These are phyloP conservation scores for Phytophthora macrochlamydospora DNA, from an alignment of 352 stramenopile species.

Conservation along the genomic window DNA sequence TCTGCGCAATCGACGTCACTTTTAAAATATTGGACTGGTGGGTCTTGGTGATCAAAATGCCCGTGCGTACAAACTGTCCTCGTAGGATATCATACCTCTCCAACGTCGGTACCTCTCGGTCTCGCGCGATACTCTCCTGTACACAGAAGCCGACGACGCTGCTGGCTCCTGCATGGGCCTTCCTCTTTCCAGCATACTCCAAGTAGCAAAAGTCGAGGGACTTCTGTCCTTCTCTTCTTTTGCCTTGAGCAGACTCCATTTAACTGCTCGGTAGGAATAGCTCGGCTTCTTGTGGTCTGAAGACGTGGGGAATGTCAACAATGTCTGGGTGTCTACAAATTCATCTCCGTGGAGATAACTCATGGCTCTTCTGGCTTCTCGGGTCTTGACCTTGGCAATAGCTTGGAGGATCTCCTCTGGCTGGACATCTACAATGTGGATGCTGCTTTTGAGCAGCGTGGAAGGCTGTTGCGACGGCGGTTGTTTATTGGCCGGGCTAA, in stretches of 20 bases:
- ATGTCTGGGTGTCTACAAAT: slow-evolving; percentile 67
- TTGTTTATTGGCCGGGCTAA: slow-evolving; percentile 48
- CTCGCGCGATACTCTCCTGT: slow-evolving; percentile 69
- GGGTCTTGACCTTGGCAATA: slow-evolving; percentile 59
- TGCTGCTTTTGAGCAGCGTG: slow-evolving; percentile 65
- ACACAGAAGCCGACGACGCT: slow-evolving; percentile 79
- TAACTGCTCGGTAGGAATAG: slow-evolving; percentile 77
- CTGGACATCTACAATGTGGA: slow-evolving; percentile 65
- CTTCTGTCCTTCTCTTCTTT: slow-evolving; percentile 38
- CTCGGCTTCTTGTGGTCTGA: slow-evolving; percentile 48
- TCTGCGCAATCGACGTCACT: slow-evolving; percentile 74
- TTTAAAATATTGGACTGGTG: slow-evolving; percentile 75
- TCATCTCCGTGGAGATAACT: slow-evolving; percentile 53
- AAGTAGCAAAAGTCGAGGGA: slow-evolving; percentile 78
- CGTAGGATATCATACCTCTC: slow-evolving; percentile 68
- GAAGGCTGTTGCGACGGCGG: slow-evolving; percentile 35
- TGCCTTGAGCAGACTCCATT: slow-evolving; percentile 54
- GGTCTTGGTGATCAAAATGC: slow-evolving; percentile 78
- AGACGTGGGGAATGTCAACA: slow-evolving; percentile 72
- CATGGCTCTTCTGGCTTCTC: slow-evolving; percentile 58
- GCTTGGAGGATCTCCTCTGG: slow-evolving; percentile 69
- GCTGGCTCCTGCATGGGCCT: slow-evolving; percentile 35
- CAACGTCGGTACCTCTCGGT: slow-evolving; percentile 69
- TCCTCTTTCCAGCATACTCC: slow-evolving; percentile 76
- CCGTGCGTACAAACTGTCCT: slow-evolving; percentile 59